Evolutionary conservation across 2,329 filamentous ascomycete genomes (phyloP).

Genomic region (Aspergillaceae sp.): DNA sequence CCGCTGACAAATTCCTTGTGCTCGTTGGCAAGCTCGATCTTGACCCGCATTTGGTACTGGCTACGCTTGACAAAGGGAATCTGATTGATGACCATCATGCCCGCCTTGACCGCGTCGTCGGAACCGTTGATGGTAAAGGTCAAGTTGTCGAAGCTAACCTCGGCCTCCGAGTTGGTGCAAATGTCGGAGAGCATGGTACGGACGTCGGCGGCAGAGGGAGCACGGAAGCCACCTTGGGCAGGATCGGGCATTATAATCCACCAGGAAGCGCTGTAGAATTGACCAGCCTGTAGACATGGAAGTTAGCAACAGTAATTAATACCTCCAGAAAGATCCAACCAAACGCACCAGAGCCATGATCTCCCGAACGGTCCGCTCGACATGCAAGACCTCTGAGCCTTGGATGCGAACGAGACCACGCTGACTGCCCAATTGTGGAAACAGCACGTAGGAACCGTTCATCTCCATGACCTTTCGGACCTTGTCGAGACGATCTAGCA

Average conservation of each 20-base stretch:
- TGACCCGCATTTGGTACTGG: conserved; percentile 89
- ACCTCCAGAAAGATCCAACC: background rate
- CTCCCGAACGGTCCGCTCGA: conserved; percentile 89
- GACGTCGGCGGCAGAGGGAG: conserved; percentile 59
- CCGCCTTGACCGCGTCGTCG: conserved; percentile 90
- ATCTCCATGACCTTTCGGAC: conserved; percentile 96
- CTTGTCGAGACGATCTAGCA: conserved; percentile 86
- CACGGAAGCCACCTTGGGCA: conserved; percentile 49
- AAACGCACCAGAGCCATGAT: conserved; percentile 79
- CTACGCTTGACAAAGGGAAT: conserved; percentile 80
- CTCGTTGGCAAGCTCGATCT: conserved; percentile 97
- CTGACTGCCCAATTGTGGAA: conserved; percentile 79
- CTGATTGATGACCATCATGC: conserved; percentile 87
- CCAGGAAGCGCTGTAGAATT: conserved; percentile 97
- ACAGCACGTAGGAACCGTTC: conserved; percentile 90
- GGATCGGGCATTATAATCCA: conserved; percentile 75
- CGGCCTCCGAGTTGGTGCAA: conserved; percentile 90
- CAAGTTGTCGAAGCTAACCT: conserved; percentile 88
- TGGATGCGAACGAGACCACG: conserved; percentile 81
- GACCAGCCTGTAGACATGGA: conserved; percentile 58
- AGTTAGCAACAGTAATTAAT: conserved; percentile 1
- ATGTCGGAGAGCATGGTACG: conserved; percentile 90
- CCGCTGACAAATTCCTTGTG: conserved; percentile 99
- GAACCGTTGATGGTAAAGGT: conserved; percentile 92
- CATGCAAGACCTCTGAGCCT: conserved; percentile 83